Evolutionary conservation across 1,284 basidiomycete species (phyloP).

Genomic region (Thelephora terrestris): DNA sequence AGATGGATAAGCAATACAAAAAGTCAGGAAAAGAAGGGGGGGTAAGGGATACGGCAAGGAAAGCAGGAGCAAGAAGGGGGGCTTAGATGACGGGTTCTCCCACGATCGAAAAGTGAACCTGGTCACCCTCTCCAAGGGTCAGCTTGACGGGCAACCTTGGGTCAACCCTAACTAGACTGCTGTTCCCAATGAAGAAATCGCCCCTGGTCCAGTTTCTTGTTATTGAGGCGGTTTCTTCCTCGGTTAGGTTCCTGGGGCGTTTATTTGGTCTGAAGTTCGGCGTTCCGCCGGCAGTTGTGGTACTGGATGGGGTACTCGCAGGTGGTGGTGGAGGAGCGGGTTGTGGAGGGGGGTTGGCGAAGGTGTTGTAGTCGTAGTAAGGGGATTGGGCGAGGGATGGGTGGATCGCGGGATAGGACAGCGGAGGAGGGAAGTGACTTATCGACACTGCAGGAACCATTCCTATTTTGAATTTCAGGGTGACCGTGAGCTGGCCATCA

Average conservation of each 20-base stretch:
- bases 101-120: slow-evolving; percentile 68
- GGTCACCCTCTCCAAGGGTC: slow-evolving; percentile 68
- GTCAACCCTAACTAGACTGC: slow-evolving; percentile 69
- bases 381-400: slow-evolving; percentile 40
- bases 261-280: slow-evolving; percentile 54
- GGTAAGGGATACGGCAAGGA: neutral
- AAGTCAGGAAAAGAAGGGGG: neutral
- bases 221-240: slow-evolving; percentile 71
- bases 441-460: slow-evolving; percentile 1
- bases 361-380: slow-evolving; percentile 67
- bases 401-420: slow-evolving; percentile 22
- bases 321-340: slow-evolving; percentile 55
- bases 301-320: neutral
- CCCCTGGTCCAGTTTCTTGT: slow-evolving; percentile 68
- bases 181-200: slow-evolving; percentile 68
- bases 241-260: slow-evolving; percentile 63
- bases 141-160: slow-evolving; percentile 64
- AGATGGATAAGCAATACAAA: neutral
- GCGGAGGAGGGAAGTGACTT: slow-evolving; percentile 15
- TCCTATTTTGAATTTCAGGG: neutral
- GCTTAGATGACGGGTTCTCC: slow-evolving; percentile 38
- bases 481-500: neutral
- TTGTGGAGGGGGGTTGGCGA: slow-evolving; percentile 27
- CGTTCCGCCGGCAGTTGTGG: neutral
- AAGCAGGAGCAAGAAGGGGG: neutral